Evolutionary conservation across 75 land plant genomes (phyloP).

Genomic region (Pinus tabuliformis): DNA sequence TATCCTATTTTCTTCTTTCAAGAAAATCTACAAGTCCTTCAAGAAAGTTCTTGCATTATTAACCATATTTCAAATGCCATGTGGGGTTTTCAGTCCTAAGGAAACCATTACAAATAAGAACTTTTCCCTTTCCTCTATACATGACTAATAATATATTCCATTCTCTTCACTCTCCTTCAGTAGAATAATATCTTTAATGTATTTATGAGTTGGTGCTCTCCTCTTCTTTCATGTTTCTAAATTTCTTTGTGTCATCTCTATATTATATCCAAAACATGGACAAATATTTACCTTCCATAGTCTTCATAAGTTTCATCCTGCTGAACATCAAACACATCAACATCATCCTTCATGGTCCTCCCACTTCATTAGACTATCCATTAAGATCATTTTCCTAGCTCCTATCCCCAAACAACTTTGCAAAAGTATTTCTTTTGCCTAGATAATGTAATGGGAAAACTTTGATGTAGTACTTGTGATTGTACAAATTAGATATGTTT

Average conservation of each 20-base stretch:
- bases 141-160: slow-evolving; percentile 22
- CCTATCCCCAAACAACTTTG: slow-evolving; percentile 91
- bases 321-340: slow-evolving; percentile 64
- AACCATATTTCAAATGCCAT: slow-evolving; percentile 73
- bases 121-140: slow-evolving; percentile 11
- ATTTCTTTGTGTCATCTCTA: slow-evolving; percentile 77
- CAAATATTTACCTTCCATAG: slow-evolving; percentile 80
- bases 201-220: slow-evolving; percentile 71
- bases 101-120: slow-evolving; percentile 66
- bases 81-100: slow-evolving; percentile 88
- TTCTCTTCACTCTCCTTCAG: slow-evolving; percentile 23
- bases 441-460: too few species aligned
- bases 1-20: slow-evolving; percentile 67
- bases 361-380: slow-evolving; percentile 51
- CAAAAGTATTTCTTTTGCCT: slow-evolving; percentile 85
- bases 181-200: slow-evolving; percentile 43
- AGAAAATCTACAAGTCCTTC: slow-evolving; percentile 72
- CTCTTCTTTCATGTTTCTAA: slow-evolving; percentile 92
- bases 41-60: slow-evolving; percentile 86
- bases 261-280: slow-evolving; percentile 96
- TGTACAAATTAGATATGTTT: too few species aligned
- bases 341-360: slow-evolving; percentile 34
- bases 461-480: too few species aligned
- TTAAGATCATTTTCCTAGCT: slow-evolving; percentile 88
- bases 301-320: slow-evolving; percentile 58